phyloP scores from a whole-genome alignment of 306 rosid genomes.

The Neltuma alba region DNA sequence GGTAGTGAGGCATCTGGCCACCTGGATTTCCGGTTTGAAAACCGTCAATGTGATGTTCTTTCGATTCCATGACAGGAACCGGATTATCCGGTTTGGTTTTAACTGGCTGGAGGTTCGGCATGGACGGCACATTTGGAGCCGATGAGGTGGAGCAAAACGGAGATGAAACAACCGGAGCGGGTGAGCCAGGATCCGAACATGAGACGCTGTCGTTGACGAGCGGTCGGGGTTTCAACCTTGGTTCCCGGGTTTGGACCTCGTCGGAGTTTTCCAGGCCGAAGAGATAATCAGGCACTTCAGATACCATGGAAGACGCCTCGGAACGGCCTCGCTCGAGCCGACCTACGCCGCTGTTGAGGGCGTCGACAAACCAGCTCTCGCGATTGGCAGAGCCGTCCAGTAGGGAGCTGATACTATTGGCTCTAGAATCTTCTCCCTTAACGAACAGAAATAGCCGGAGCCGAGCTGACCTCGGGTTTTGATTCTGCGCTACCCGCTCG shows the following conservation, averaged over 20 bases:
- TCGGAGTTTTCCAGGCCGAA: conserved; percentile 87
- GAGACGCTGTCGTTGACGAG: conserved; percentile 52
- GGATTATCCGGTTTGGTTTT: conserved; percentile 62
- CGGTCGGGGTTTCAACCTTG: conserved; percentile 46
- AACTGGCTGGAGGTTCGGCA: conserved; percentile 81
- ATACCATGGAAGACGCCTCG: conserved; percentile 82
- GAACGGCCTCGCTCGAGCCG: conserved; percentile 80
- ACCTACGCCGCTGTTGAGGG: conserved; percentile 66
- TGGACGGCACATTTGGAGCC: conserved; percentile 43
- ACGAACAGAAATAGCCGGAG: conserved; percentile 81
- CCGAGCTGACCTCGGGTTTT: conserved; percentile 70
- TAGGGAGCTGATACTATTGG: conserved; percentile 78
- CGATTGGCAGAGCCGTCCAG: conserved; percentile 81
- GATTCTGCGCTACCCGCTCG: conserved; percentile 74
- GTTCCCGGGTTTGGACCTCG: conserved; percentile 48
- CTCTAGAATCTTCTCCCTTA: conserved; percentile 53
- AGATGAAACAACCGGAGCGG: conserved; percentile 57
- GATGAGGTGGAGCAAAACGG: conserved; percentile 73
- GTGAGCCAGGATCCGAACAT: conserved; percentile 82
- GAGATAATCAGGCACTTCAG: conserved; percentile 90
- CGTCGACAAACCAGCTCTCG: conserved; percentile 90
- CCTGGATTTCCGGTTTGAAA: conserved; percentile 32
- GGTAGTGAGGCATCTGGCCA: conserved; percentile 46
- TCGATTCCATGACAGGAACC: conserved; percentile 39
- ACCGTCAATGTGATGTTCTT: conserved; percentile 36